phyloP scores from a whole-genome alignment of 2,329 filamentous ascomycete species.

The Fusarium devonianum region DNA sequence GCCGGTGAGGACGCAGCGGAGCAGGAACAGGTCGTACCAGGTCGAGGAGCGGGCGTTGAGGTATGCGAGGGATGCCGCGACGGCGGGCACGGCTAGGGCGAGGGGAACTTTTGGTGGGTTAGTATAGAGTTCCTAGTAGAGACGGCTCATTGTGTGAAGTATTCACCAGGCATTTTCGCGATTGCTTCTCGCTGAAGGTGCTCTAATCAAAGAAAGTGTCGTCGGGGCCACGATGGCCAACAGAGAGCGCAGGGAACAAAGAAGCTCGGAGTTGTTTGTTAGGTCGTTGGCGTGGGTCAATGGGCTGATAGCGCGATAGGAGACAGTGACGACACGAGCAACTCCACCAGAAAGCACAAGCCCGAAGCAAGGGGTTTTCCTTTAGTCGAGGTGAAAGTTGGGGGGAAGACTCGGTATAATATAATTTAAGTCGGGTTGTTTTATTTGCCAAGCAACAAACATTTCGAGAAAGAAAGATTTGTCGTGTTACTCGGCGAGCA shows the following conservation, averaged over 20 bases:
- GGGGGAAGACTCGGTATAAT: background rate
- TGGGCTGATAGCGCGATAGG: slow-evolving; percentile 33
- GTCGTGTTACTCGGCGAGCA: too few relatives aligned
- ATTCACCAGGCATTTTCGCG: slow-evolving; percentile 31
- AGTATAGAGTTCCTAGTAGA: too few relatives aligned
- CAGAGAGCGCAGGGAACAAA: background rate
- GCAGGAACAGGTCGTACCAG: slow-evolving; percentile 68
- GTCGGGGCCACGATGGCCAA: background rate
- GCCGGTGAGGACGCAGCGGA: slow-evolving; percentile 62
- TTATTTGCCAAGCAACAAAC: background rate
- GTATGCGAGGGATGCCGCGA: slow-evolving; percentile 75
- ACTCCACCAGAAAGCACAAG: slow-evolving; percentile 20
- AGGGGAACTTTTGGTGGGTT: slow-evolving; percentile 56
- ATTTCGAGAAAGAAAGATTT: background rate
- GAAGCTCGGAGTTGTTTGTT: background rate
- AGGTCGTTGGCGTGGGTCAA: slow-evolving; percentile 24
- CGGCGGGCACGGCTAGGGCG: slow-evolving; percentile 64
- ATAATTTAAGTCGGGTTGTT: background rate
- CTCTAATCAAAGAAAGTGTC: background rate
- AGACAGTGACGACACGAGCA: slow-evolving; percentile 24
- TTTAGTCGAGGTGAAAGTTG: background rate
- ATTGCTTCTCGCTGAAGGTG: background rate
- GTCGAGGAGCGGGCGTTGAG: slow-evolving; percentile 75
- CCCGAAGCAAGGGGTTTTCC: background rate
- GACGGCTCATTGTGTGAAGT: too few relatives aligned